Evolutionary conservation across 1,284 basidiomycete species (phyloP), one percentile per base, ranked within the genome.

Genomic region (Melampsora occidentalis): DNA sequence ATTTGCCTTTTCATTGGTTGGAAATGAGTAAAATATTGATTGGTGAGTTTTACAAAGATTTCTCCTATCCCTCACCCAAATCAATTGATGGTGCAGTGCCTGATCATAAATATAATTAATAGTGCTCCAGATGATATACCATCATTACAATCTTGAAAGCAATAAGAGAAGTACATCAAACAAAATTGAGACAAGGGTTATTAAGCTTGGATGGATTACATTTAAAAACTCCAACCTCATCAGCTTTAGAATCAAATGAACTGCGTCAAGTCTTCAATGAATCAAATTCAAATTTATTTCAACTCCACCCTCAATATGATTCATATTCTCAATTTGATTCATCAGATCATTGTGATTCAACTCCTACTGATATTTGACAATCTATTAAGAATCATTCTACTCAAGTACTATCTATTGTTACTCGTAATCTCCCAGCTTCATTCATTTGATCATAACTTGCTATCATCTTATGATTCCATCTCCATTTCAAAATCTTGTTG

Each of bases 81-180:
- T 4, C 61, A 7, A 3, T 25, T 6, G 14, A 25, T 28, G n/a
- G 5, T 6, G 18, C 3, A 16, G 5, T 62, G 5, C 35, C 14
- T 57, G 12, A 42, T 12, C 39, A 42, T 57, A 22, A 1, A 10
- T 57, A 10, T 57, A 9, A 35, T 10, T 5, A 31, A 31, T 28
- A 63, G 61, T 63, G 61, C 61, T 9, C 28, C 61, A 31, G 61
- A 63, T 35, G 61, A 63, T 35, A 33, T 63, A 20, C 61, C 61
- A 18, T 63, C 61, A 63, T 35, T 63, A 31, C 61, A 63, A 31
- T 35, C 2, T 20, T 63, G 5, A 63, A 63, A 35, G 61, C 25
- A 5, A 20, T 63, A 6, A 20, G 61, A 18, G 28, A 63, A 63
- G 61, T 63, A 18, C 61, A 28, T 63, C 61, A 63, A 63, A 35